Percentiles rank a stretch among this genome's conserved stretches.
phyloP scores from a whole-genome alignment of 2,329 filamentous ascomycete species.

The Nemania sp. region DNA sequence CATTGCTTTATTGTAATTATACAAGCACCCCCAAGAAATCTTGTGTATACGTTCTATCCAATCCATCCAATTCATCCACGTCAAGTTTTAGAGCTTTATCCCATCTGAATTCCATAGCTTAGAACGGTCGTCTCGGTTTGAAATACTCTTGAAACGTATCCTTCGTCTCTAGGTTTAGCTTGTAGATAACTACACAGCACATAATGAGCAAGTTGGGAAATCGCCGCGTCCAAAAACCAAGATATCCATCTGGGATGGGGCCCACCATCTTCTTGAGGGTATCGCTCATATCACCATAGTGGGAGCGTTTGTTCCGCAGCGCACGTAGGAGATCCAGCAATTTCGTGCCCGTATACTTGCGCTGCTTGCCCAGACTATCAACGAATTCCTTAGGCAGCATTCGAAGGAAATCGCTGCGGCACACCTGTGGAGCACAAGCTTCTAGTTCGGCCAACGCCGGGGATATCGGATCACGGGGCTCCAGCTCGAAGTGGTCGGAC shows the following conservation, averaged over 20 bases:
- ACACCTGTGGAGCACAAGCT: slow-evolving; percentile 54
- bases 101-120: background rate
- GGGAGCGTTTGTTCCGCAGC: slow-evolving; percentile 93
- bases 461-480: slow-evolving; percentile 81
- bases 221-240: slow-evolving; percentile 77
- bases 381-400: slow-evolving; percentile 79
- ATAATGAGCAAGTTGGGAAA: slow-evolving; percentile 79
- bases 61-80: too few relatives aligned
- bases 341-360: slow-evolving; percentile 85
- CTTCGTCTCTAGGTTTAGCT: slow-evolving; percentile 63
- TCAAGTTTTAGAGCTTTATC: too few relatives aligned
- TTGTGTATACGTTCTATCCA: too few relatives aligned
- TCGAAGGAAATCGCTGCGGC: slow-evolving; percentile 76
- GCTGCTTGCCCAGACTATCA: slow-evolving; percentile 87
- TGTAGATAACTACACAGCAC: slow-evolving; percentile 75
- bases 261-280: slow-evolving; percentile 72
- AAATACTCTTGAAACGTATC: slow-evolving; percentile 75
- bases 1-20: too few relatives aligned
- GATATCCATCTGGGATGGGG: slow-evolving; percentile 75
- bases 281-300: slow-evolving; percentile 95
- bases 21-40: too few relatives aligned
- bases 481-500: slow-evolving; percentile 94
- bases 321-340: slow-evolving; percentile 87
- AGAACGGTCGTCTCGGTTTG: slow-evolving; percentile 38
- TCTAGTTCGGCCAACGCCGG: slow-evolving; percentile 64